Evolutionary conservation across 2,329 filamentous ascomycete species (phyloP), one percentile per base, ranked within the genome.

Genomic region (Alternaria dauci): DNA sequence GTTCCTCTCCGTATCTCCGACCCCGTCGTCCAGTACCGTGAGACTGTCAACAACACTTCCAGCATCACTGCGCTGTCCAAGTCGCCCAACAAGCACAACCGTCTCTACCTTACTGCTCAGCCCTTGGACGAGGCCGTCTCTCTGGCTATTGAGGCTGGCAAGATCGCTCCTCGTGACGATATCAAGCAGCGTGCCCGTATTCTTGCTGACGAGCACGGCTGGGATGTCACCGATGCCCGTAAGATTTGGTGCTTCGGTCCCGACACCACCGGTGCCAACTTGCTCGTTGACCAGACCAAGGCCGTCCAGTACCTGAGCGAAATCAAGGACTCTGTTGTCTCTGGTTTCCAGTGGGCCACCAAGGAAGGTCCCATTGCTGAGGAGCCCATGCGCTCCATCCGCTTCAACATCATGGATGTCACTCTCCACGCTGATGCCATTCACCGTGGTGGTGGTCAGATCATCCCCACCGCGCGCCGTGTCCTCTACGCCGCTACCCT

Each of bases 71-170:
- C 95, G 73, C 88, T 99, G 78, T 98, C 95, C 84, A 99, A 99
- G 88, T 99, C 95, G 50, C 95, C 95, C 86, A 99, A 99, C 92
- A 99, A 99, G 93, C 95, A 99, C 91, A 99, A 99, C 89, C 94
- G 95, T 93, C 88, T 99, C 65, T 99, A 98, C 88, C 90, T 99
- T 85, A 88, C 88, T 82, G 95, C 95, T 70, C 85, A 93, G 84
- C 95, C 95, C 75, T 87, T 99, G 58, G 88, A 88, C 46, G 95
- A 99, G 88, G 95, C 98, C 75, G 90, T 99, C 63, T 87, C 92
- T 75, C 88, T 89, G 79, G 92, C 91, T 78, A 99, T 99, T 71
- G 95, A 99, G 87, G 71, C 80, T 57, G 95, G 95, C 86, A 95
- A 93, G 87, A 93, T 99, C 81, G 87, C 84, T 79, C 92, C 95